Base-by-base conservation (phyloP, 225 moss, liverwort and hornwort species). In the Takakia lepidozioides region DNA sequence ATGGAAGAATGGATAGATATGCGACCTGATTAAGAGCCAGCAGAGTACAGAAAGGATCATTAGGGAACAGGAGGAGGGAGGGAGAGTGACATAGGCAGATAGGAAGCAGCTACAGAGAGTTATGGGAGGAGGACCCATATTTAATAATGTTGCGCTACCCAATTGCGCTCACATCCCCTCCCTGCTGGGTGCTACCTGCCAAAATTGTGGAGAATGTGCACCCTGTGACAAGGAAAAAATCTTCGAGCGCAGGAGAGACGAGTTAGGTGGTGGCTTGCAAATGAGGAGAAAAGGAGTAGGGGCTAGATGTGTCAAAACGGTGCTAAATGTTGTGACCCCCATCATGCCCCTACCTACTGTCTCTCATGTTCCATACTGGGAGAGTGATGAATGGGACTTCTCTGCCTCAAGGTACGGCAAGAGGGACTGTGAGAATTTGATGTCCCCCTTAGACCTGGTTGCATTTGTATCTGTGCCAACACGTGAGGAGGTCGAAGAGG, bases 401-500 rank as follows among this genome's bases (percentile, higher is more conserved):
- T 16, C 41, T 41, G 18, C 41, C 8, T 17, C 19, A 14, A 19
- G 17, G 41, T 41, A 17, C n/a, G 16, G 41, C 7, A 19, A 41
- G 10, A 41, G 7, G 41, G 19, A 41, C 18, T 17, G 20, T 7
- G 41, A 41, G 41, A 41, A 16, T 41, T 0, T 16, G 4, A 20
- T 41, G n/a, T n/a, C n/a, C 10, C 6, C 8, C 0, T 41, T 41
- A 17, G 41, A 41, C 11, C 8, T 41, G n/a, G 41, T 7, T 20
- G 47, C 11, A 2, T 48, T 48, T 16, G 25, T 19, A 16, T 19
- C 47, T 11, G n/a, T 25, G 24, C 47, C 47, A 14, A 25, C 5
- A 8, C 19, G 16, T n/a, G 47, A 48, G 13, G 47, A 48, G 27
- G 25, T 48, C 7, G 47, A 48, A 28, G 47, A 48, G 16, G 47